Evolutionary conservation across 2,329 filamentous ascomycete species (phyloP), one percentile per base, ranked within the genome.

Genomic region (Epicoccum nigrum): DNA sequence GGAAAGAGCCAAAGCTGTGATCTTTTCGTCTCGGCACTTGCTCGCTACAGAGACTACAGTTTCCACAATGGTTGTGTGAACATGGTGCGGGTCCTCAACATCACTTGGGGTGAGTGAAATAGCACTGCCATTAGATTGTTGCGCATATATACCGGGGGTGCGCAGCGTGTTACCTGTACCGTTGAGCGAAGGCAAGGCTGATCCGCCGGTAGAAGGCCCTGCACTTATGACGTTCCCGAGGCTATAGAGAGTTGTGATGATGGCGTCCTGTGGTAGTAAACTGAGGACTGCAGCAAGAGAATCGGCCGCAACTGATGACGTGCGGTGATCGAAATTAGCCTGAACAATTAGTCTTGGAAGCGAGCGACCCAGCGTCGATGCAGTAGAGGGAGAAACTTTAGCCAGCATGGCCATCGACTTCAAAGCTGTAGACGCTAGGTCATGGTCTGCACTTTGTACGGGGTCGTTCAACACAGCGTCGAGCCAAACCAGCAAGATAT

Each of bases 171-270:
- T 81, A 28, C 72, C 60, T 4, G 61, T 63, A 19, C 81, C 81
- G 59, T 87, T 85, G 21, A 75, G 54, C 7, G 73, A 67, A 4
- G 74, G 68, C 25, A 78, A 77, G 45, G 57, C 83, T 12, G 81
- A 64, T 23, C 79, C 79, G 23, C 85, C 82, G 27, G 77, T 65
- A 15, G 75, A 76, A 6, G 81, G 80, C 38, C 83, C 85, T 4
- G 91, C 87, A 62, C 92, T 97, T 12, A 99, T 80, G 4, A 96
- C 88, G 69, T 99, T 99, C 16, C 94, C 94, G n/a, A 99, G 81
- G 0, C 92, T 94, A 74, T 99, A 99, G 8, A 99, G 79, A 1
- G 92, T 97, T 4, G 92, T 96, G 60, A 99, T 97, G 28, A 96
- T 84, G 28, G 92, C 88, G 77, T 99, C 94, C 63, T 96, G 89